These are phyloP conservation scores for Chloranthus sessilifolius DNA, from an alignment of 164 flowering plant genomes.

Conservation along the genomic window DNA sequence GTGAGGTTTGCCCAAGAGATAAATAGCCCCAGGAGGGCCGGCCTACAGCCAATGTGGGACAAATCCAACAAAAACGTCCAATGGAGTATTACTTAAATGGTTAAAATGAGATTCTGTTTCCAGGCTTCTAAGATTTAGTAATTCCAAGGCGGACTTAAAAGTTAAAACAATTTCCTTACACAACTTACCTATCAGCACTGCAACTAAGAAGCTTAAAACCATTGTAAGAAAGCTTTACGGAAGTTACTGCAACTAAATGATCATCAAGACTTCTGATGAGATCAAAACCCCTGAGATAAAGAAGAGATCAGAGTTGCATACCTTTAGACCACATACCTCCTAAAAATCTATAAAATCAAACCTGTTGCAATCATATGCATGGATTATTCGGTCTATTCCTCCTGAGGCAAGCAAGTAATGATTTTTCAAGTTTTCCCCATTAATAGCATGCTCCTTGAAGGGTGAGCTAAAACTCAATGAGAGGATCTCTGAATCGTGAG, in stretches of 20 bases:
- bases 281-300: constrained; percentile 48
- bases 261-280: constrained; percentile 52
- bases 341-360: constrained; percentile 19
- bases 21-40: too few relatives aligned
- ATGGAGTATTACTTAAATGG: background rate
- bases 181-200: constrained; percentile 61
- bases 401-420: constrained; percentile 60
- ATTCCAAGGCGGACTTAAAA: constrained; percentile 1
- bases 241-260: constrained; percentile 67
- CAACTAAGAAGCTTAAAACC: constrained; percentile 55
- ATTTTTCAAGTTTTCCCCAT: constrained; percentile 13
- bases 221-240: constrained; percentile 38
- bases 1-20: too few relatives aligned
- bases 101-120: background rate
- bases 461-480: constrained; percentile 48
- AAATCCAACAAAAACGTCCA: too few relatives aligned
- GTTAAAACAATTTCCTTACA: background rate
- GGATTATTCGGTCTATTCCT: constrained; percentile 52
- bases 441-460: constrained; percentile 14
- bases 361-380: constrained; percentile 63
- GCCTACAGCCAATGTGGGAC: too few relatives aligned
- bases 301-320: background rate
- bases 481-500: constrained; percentile 66
- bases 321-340: background rate
- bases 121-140: background rate